Percentiles rank a stretch among this genome's conserved stretches.
These are phyloP conservation scores for Rubia tinctorum DNA, from an alignment of 305 asterid genomes.

Conservation along the genomic window DNA sequence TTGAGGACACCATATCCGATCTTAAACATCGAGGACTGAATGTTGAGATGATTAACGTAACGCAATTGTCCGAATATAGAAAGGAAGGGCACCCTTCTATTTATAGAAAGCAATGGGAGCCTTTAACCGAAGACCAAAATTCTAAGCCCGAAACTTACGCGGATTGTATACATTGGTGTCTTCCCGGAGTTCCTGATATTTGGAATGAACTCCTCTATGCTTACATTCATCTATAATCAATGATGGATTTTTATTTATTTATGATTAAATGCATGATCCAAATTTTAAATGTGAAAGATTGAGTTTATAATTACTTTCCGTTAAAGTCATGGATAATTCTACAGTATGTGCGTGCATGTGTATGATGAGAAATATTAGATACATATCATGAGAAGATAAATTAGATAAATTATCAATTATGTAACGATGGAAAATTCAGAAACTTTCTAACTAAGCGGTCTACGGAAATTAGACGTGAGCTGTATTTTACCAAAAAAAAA, in stretches of 20 bases:
- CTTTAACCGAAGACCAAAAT: slow-evolving; percentile 29
- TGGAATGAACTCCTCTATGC: slow-evolving; percentile 84
- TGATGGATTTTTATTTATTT: not conserved
- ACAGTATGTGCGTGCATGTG: too few species aligned
- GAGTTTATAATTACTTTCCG: too few species aligned
- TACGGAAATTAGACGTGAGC: too few species aligned
- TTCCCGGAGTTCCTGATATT: slow-evolving; percentile 82
- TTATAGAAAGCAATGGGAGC: slow-evolving; percentile 31
- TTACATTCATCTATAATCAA: slow-evolving; percentile 31
- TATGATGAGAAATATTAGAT: too few species aligned
- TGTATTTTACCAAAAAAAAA: too few species aligned
- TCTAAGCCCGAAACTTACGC: slow-evolving; percentile 35
- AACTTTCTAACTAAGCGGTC: too few species aligned
- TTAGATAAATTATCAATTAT: too few species aligned
- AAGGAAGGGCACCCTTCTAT: slow-evolving; percentile 51
- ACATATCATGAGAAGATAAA: too few species aligned
- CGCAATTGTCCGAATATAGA: slow-evolving; percentile 56
- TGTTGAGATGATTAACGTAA: slow-evolving; percentile 60
- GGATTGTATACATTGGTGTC: slow-evolving; percentile 85
- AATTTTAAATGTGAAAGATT: not conserved
- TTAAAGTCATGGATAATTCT: too few species aligned
- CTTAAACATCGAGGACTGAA: slow-evolving; percentile 50
- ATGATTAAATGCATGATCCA: not conserved
- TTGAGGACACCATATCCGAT: slow-evolving; percentile 43
- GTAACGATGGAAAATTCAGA: too few species aligned